Percentiles rank a stretch among this genome's conserved stretches.
Conservation (phyloP, 805 yeast species). For the Schwanniomyces occidentalis region DNA sequence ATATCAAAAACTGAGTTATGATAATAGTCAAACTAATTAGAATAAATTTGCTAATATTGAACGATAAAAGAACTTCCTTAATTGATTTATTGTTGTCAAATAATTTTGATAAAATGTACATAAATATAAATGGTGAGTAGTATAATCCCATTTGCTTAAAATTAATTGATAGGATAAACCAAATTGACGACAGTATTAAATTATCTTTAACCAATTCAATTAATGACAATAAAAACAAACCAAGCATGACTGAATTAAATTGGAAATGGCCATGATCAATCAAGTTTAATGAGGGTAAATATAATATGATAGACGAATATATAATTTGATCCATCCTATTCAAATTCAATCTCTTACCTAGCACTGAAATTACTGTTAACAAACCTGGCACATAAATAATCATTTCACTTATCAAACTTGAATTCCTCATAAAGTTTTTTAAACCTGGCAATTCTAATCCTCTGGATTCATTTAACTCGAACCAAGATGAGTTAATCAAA, state of each 20-base stretch:
- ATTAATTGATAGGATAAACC: conserved; percentile 74
- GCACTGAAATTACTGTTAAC: conserved; percentile 65
- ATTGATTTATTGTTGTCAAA: conserved; percentile 17
- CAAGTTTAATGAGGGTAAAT: conserved; percentile 79
- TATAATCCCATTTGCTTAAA: conserved; percentile 97
- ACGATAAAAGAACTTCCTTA: conserved; percentile 17
- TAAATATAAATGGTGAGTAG: conserved; percentile 87
- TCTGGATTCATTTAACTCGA: conserved; percentile 67
- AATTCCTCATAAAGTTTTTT: conserved; percentile 81
- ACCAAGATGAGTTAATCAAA: conserved; percentile 69
- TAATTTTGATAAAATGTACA: conserved; percentile 62
- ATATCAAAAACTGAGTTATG: conserved; percentile 48
- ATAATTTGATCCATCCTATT: conserved; percentile 75
- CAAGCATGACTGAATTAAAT: conserved; percentile 92
- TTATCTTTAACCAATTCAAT: conserved; percentile 64
- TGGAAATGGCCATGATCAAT: conserved; percentile 98
- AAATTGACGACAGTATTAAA: conserved; percentile 65
- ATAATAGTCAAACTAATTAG: conserved; percentile 66
- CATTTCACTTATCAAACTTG: conserved; percentile 76
- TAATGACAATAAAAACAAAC: conserved; percentile 70
- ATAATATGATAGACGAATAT: conserved; percentile 73
- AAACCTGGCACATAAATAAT: conserved; percentile 79
- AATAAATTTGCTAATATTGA: conserved; percentile 59
- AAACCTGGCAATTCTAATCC: conserved; percentile 69
- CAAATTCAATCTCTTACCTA: conserved; percentile 56